Evolutionary conservation across 75 land plant species (phyloP).

Genomic region (Pinus tabuliformis): DNA sequence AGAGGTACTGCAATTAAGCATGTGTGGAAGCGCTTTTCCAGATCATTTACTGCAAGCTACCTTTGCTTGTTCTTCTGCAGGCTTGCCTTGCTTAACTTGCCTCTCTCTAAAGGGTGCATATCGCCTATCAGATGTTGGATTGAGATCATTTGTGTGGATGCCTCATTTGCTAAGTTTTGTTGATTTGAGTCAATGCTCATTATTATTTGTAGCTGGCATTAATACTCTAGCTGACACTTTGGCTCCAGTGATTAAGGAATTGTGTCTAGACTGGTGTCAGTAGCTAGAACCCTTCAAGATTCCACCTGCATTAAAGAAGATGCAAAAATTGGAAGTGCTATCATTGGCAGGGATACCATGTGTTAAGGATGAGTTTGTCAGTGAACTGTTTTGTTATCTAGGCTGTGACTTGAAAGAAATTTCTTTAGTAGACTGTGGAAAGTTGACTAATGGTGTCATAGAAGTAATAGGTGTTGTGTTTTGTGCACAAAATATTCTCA

Average conservation of each 20-base stretch:
- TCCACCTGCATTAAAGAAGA: conserved; percentile 47
- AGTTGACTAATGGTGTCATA: conserved; percentile 50
- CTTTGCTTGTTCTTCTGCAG: too few relatives aligned
- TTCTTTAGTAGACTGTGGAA: conserved; percentile 43
- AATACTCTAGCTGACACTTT: conserved; percentile 28
- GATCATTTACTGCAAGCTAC: too few relatives aligned
- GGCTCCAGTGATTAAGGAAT: conserved; percentile 34
- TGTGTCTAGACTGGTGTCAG: conserved; percentile 56
- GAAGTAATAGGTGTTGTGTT: conserved; percentile 47
- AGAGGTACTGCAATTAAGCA: too few relatives aligned
- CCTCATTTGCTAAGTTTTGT: too few relatives aligned
- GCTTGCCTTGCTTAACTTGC: too few relatives aligned
- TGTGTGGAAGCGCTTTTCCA: too few relatives aligned
- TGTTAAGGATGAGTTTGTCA: conserved; percentile 57
- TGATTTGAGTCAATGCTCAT: too few relatives aligned
- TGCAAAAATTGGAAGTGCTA: conserved; percentile 46
- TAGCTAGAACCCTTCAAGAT: conserved; percentile 44
- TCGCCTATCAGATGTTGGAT: too few relatives aligned
- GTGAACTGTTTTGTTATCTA: too few relatives aligned
- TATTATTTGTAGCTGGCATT: conserved; percentile 41
- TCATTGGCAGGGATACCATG: conserved; percentile 33
- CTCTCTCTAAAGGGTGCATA: too few relatives aligned
- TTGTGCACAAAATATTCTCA: conserved; percentile 27
- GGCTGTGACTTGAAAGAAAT: conserved; percentile 50
- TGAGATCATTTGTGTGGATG: too few relatives aligned